A percentile compares a stretch with the other conserved stretches of the same genome.
Conservation (phyloP, 495 filamentous ascomycete species). For the Neurospora sp. region DNA sequence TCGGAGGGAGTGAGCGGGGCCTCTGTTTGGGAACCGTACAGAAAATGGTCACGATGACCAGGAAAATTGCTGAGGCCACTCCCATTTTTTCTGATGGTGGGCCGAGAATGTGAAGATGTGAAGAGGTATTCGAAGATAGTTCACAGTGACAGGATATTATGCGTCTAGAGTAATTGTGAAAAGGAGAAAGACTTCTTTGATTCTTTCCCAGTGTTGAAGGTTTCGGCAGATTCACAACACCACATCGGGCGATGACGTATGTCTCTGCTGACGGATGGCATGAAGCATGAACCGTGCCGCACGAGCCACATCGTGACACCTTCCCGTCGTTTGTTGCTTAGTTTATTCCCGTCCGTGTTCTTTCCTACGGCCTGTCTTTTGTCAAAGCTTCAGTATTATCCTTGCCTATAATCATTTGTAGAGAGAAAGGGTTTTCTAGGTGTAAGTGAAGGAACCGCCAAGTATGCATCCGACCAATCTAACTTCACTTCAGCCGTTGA, state of each 20-base stretch:
- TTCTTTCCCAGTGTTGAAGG: neutral
- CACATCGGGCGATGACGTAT: neutral
- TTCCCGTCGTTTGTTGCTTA: too few relatives aligned
- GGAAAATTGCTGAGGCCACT: constrained; percentile 43
- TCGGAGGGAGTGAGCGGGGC: constrained; percentile 1
- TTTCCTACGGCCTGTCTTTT: neutral
- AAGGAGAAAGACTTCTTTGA: neutral
- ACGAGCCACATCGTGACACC: neutral
- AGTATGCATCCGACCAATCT: neutral
- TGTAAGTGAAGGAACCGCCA: neutral
- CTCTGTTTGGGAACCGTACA: constrained; percentile 20
- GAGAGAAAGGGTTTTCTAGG: neutral
- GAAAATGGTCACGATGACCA: constrained; percentile 49
- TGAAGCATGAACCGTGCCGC: neutral
- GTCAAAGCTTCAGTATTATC: neutral
- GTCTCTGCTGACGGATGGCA: neutral
- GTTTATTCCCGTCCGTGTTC: too few relatives aligned
- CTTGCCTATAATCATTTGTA: neutral
- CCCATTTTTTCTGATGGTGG: constrained; percentile 30
- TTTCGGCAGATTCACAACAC: neutral
- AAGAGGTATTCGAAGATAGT: neutral
- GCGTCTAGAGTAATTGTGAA: too few relatives aligned
- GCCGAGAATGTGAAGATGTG: neutral
- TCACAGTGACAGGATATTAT: too few relatives aligned
- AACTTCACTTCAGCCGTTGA: neutral